phyloP scores from a whole-genome alignment of 495 filamentous ascomycete genomes.

The Penicillium paradoxum region DNA sequence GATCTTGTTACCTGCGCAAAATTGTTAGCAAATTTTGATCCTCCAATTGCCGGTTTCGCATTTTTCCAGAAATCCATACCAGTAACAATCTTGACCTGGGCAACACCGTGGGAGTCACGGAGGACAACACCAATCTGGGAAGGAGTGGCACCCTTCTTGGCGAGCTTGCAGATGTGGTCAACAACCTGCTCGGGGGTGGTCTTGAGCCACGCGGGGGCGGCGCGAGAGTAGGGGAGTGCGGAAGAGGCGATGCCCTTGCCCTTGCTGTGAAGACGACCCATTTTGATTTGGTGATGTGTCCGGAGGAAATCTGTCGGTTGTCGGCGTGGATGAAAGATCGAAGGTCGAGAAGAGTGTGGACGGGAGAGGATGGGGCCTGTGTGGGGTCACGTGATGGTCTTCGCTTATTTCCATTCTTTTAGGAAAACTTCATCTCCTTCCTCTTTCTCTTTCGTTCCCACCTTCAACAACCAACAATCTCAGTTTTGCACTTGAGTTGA shows the following conservation, averaged over 20 bases:
- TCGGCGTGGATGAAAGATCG: slow-evolving; percentile 33
- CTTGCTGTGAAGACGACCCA: slow-evolving; percentile 99
- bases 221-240: slow-evolving; percentile 94
- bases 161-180: slow-evolving; percentile 98
- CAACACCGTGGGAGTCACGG: slow-evolving; percentile 93
- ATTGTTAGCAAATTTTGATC: slow-evolving; percentile 21
- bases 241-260: slow-evolving; percentile 97
- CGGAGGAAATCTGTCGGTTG: slow-evolving; percentile 33
- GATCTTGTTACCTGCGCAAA: slow-evolving; percentile 86
- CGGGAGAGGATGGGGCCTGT: slow-evolving; percentile 10
- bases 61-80: slow-evolving; percentile 54
- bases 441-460: slow-evolving; percentile 4
- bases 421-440: slow-evolving; percentile 6
- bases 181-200: slow-evolving; percentile 85
- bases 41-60: neutral
- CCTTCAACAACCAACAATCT: neutral
- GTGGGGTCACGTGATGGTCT: slow-evolving; percentile 22
- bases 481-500: neutral
- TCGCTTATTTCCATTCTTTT: slow-evolving; percentile 19
- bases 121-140: slow-evolving; percentile 98
- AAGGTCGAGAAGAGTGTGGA: slow-evolving; percentile 11
- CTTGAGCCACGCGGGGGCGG: slow-evolving; percentile 87
- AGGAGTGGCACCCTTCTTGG: slow-evolving; percentile 93
- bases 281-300: slow-evolving; percentile 49
- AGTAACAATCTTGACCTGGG: slow-evolving; percentile 94